These are phyloP conservation scores for Chytridium lagenaria DNA, from an alignment of 371 early-diverging fungal genomes.

Conservation along the genomic window DNA sequence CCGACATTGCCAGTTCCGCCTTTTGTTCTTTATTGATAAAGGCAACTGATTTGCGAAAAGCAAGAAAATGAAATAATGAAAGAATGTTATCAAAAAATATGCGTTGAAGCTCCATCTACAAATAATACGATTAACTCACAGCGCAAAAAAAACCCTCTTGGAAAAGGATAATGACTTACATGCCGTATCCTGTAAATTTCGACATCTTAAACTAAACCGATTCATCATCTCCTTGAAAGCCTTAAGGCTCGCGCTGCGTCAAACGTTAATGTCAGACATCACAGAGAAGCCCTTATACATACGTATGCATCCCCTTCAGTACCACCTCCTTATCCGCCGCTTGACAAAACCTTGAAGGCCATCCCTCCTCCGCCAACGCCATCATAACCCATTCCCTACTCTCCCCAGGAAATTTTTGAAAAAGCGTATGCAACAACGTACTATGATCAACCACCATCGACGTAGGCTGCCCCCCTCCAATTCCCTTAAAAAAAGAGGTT, in stretches of 20 bases:
- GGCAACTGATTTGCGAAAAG: no score
- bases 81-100: no score
- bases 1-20: no score
- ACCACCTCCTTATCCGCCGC: slow-evolving; percentile 42
- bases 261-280: not conserved
- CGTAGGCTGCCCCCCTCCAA: slow-evolving; percentile 41
- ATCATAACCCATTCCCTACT: slow-evolving; percentile 27
- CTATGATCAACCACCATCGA: slow-evolving; percentile 33
- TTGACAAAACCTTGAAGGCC: slow-evolving; percentile 34
- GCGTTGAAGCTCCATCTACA: slow-evolving; percentile 15
- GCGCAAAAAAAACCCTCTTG: not conserved
- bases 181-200: slow-evolving; percentile 36
- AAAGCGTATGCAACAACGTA: slow-evolving; percentile 31
- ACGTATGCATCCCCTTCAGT: slow-evolving; percentile 39
- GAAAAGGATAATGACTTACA: slow-evolving; percentile 4
- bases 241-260: slow-evolving; percentile 23
- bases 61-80: no score
- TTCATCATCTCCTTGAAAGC: slow-evolving; percentile 32
- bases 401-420: slow-evolving; percentile 36
- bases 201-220: slow-evolving; percentile 28
- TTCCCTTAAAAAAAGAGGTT: slow-evolving; percentile 21
- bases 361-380: slow-evolving; percentile 36
- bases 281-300: slow-evolving; percentile 1
- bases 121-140: not conserved
- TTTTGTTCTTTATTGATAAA: no score